A percentile compares a stretch with the other conserved stretches of the same genome.
Conservation (phyloP, 2,329 filamentous ascomycete species). For the Ceratocystis variospora region DNA sequence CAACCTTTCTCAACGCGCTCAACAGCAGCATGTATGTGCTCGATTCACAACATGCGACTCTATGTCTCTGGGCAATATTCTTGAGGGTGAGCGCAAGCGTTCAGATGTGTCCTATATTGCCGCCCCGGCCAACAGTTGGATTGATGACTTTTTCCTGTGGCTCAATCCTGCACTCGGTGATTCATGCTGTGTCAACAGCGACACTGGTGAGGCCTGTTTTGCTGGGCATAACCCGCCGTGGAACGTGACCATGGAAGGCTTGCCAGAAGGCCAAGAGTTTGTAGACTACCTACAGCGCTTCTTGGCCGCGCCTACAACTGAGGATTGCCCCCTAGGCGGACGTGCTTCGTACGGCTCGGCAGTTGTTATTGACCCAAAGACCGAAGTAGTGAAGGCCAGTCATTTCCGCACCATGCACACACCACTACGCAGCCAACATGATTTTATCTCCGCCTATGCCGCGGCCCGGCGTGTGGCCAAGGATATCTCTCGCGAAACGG, state of each 20-base stretch:
- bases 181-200: slow-evolving; percentile 53
- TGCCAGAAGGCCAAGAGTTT: slow-evolving; percentile 91
- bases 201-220: slow-evolving; percentile 56
- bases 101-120: slow-evolving; percentile 77
- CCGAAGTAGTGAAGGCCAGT: slow-evolving; percentile 58
- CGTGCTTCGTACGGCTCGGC: slow-evolving; percentile 77
- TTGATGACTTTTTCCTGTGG: slow-evolving; percentile 95
- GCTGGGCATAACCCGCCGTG: slow-evolving; percentile 61
- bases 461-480: slow-evolving; percentile 76
- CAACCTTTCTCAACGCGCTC: slow-evolving; percentile 58
- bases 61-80: slow-evolving; percentile 71
- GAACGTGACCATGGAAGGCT: slow-evolving; percentile 79
- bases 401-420: slow-evolving; percentile 89
- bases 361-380: slow-evolving; percentile 59
- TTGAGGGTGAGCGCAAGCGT: slow-evolving; percentile 89
- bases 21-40: slow-evolving; percentile 80
- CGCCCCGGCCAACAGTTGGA: slow-evolving; percentile 82
- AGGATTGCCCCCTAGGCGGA: slow-evolving; percentile 76
- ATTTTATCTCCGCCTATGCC: slow-evolving; percentile 85
- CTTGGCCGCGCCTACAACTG: slow-evolving; percentile 64
- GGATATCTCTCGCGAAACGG: slow-evolving; percentile 56
- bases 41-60: slow-evolving; percentile 79
- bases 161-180: slow-evolving; percentile 70
- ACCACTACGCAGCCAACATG: slow-evolving; percentile 70
- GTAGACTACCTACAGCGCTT: slow-evolving; percentile 73